Percentiles rank a stretch among this genome's conserved stretches.
Evolutionary conservation across 2,329 filamentous ascomycete species (phyloP).

Genomic region (Diatrype stigma): DNA sequence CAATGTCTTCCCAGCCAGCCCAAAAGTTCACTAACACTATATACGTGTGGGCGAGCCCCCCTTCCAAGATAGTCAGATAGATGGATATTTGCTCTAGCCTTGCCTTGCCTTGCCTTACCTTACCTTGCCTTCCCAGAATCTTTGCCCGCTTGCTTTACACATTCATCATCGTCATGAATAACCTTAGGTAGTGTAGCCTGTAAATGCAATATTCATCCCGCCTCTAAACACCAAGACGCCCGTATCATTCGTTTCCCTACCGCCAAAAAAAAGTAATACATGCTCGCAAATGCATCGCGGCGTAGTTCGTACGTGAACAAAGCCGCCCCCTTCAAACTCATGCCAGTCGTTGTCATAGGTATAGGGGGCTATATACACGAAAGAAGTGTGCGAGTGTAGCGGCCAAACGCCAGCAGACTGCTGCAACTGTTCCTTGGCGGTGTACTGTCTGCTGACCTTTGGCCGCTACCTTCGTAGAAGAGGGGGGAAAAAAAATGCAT

Average conservation of each 20-base stretch:
- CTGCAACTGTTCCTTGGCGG: too few relatives aligned
- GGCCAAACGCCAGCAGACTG: too few relatives aligned
- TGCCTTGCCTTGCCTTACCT: too few relatives aligned
- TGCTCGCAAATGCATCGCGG: neutral
- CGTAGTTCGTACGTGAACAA: neutral
- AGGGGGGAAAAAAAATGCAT: neutral
- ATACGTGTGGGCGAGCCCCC: too few relatives aligned
- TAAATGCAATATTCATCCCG: neutral
- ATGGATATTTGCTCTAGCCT: too few relatives aligned
- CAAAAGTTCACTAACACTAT: too few relatives aligned
- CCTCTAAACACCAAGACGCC: neutral
- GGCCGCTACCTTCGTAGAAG: too few relatives aligned
- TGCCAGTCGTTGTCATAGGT: neutral
- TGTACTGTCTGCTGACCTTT: too few relatives aligned
- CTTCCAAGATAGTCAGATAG: too few relatives aligned
- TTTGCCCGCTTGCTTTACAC: neutral
- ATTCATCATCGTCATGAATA: neutral
- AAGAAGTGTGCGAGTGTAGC: neutral
- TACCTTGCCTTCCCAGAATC: too few relatives aligned
- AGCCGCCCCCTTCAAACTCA: neutral
- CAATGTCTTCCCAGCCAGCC: too few relatives aligned
- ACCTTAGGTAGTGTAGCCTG: neutral
- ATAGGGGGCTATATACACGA: neutral
- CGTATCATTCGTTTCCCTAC: neutral
- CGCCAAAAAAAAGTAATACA: neutral